A percentile compares a stretch with the other conserved stretches of the same genome.
phyloP scores from a whole-genome alignment of 768 basidiomycete genomes.

The Phylloporus sp. region DNA sequence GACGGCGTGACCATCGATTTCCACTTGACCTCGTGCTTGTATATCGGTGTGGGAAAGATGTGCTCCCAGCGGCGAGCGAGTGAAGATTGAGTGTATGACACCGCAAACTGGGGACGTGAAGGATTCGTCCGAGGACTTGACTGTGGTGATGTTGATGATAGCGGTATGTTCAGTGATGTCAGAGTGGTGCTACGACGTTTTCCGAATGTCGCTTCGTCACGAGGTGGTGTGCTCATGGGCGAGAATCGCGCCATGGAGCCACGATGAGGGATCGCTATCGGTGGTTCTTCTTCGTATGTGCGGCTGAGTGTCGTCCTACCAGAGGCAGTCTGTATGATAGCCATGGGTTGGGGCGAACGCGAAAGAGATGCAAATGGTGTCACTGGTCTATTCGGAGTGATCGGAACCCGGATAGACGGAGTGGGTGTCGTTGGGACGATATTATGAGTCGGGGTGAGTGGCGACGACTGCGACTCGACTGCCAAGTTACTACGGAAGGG shows the following conservation, averaged over 20 bases:
- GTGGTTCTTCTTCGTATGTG: slow-evolving; percentile 55
- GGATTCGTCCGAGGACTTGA: slow-evolving; percentile 53
- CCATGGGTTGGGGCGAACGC: slow-evolving; percentile 39
- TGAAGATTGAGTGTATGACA: slow-evolving; percentile 60
- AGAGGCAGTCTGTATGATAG: slow-evolving; percentile 34
- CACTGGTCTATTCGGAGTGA: slow-evolving; percentile 25
- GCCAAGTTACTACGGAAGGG: slow-evolving; percentile 57
- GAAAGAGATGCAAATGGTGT: slow-evolving; percentile 30
- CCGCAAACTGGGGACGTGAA: slow-evolving; percentile 51
- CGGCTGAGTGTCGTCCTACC: slow-evolving; percentile 46
- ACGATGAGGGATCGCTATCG: slow-evolving; percentile 38
- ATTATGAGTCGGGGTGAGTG: slow-evolving; percentile 42
- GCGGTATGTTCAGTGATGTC: slow-evolving; percentile 34
- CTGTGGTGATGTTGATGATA: slow-evolving; percentile 45
- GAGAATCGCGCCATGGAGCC: slow-evolving; percentile 51
- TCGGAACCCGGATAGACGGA: slow-evolving; percentile 28
- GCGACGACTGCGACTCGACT: slow-evolving; percentile 52
- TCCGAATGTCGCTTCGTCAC: slow-evolving; percentile 53
- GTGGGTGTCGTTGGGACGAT: slow-evolving; percentile 20
- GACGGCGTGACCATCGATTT: slow-evolving; percentile 77
- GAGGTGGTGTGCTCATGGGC: slow-evolving; percentile 63
- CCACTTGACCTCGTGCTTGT: slow-evolving; percentile 92
- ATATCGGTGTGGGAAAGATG: slow-evolving; percentile 64
- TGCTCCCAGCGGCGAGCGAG: slow-evolving; percentile 92
- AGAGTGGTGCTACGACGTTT: slow-evolving; percentile 48